Conservation (phyloP, 805 yeast species). For the Hanseniaspora thailandica region DNA sequence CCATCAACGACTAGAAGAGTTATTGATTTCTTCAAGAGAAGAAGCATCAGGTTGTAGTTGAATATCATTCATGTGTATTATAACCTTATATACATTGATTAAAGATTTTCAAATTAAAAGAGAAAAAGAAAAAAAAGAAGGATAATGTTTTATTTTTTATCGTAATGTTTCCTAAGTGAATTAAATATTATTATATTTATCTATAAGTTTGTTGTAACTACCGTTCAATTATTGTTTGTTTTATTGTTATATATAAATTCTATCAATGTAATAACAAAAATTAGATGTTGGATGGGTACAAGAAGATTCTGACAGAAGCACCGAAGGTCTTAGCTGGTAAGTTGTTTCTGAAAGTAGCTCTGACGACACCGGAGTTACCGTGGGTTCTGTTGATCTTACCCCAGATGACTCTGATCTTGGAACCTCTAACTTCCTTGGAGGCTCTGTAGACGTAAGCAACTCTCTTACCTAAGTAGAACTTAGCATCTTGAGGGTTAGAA, state of each 20-base stretch:
- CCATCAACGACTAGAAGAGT: conserved; percentile 63
- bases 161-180: not conserved
- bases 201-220: not conserved
- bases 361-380: conserved; percentile 96
- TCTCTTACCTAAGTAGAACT: conserved; percentile 99
- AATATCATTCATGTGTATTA: too few species aligned
- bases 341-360: conserved; percentile 98
- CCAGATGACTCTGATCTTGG: conserved; percentile 99
- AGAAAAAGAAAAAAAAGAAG: not conserved
- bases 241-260: not conserved
- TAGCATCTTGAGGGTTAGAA: conserved; percentile 79
- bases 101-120: not conserved
- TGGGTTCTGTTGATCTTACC: conserved; percentile 98
- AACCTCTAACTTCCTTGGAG: conserved; percentile 93
- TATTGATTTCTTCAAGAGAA: conserved; percentile 65
- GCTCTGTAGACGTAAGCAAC: conserved; percentile 99
- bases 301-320: conserved; percentile 98
- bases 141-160: not conserved
- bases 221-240: not conserved
- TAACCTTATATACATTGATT: conserved; percentile 9
- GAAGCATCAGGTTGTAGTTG: conserved; percentile 43
- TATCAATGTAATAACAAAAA: conserved; percentile 16
- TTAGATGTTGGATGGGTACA: conserved; percentile 99
- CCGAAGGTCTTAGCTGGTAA: conserved; percentile 99
- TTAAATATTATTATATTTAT: conserved; percentile 2